These are phyloP conservation scores for Dactylellina parvicollis DNA, from an alignment of 2,329 filamentous ascomycete species.

Conservation along the genomic window DNA sequence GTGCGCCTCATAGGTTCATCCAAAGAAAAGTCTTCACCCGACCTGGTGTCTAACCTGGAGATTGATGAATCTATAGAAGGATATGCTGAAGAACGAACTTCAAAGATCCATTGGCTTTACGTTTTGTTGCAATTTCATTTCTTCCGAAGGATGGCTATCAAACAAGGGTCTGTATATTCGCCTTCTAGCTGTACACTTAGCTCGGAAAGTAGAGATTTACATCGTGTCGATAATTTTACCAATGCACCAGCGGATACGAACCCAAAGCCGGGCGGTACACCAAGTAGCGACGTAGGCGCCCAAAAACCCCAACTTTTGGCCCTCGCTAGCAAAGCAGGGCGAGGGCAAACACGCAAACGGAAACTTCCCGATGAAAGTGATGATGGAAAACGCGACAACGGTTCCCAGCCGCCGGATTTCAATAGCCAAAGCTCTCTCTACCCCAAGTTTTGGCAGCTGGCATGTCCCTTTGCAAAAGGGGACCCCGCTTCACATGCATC, in stretches of 20 bases:
- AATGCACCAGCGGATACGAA: neutral
- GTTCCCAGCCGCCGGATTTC: neutral
- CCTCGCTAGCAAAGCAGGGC: neutral
- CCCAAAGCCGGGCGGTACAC: neutral
- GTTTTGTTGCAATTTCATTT: neutral
- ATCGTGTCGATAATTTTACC: neutral
- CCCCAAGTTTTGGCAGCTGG: neutral
- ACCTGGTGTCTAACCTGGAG: too few relatives aligned
- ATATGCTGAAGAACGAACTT: neutral
- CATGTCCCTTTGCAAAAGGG: neutral
- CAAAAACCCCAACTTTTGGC: neutral
- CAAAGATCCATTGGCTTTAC: neutral
- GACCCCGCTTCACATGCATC: neutral
- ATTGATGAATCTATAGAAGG: neutral
- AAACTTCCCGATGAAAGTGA: neutral
- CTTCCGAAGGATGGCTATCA: neutral
- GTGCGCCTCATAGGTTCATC: too few relatives aligned
- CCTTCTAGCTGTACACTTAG: neutral
- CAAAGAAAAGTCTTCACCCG: too few relatives aligned
- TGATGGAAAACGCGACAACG: neutral
- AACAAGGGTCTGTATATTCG: neutral
- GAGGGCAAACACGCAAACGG: neutral
- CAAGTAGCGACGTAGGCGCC: neutral
- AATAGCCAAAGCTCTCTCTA: neutral
- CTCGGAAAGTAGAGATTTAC: neutral